Percentiles rank a stretch among this genome's conserved stretches.
These are phyloP conservation scores for Trypanosoma conorhini DNA, from an alignment of 208 protist species.

Conservation along the genomic window DNA sequence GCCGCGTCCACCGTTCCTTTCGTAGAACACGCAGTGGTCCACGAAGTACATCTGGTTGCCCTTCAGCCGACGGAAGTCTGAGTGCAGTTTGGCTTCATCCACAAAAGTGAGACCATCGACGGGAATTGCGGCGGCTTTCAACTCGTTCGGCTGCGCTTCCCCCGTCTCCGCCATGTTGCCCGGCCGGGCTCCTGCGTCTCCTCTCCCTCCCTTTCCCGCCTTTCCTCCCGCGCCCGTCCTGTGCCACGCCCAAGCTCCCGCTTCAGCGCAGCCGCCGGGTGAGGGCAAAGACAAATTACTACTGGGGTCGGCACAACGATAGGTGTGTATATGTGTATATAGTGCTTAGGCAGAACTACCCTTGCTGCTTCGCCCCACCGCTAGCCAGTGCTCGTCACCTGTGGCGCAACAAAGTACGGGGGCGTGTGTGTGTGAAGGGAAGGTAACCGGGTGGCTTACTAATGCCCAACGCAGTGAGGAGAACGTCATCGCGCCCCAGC, in stretches of 20 bases:
- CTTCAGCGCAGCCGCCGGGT: no score
- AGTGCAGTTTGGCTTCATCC: constrained; percentile 13
- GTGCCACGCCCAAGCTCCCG: no score
- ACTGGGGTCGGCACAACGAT: background rate
- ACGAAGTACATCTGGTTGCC: constrained; percentile 27
- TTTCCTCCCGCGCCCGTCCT: background rate
- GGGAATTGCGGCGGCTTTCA: background rate
- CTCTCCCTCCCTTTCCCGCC: background rate
- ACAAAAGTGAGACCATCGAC: constrained; percentile 15
- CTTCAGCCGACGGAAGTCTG: constrained; percentile 17
- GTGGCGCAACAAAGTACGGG: no score
- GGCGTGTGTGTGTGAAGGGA: no score
- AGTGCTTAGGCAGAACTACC: background rate
- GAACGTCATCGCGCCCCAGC: background rate
- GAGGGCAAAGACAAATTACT: no score
- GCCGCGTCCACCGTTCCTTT: background rate
- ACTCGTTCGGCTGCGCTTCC: background rate
- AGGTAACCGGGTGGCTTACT: no score
- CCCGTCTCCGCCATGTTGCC: background rate
- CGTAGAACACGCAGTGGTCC: constrained; percentile 9
- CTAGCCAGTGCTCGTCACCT: no score
- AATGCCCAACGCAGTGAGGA: no score
- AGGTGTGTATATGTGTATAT: background rate
- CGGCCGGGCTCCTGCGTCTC: background rate
- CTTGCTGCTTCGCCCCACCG: no score